Conservation (phyloP, 1,284 basidiomycete genomes). For the Ustilago esculenta region DNA sequence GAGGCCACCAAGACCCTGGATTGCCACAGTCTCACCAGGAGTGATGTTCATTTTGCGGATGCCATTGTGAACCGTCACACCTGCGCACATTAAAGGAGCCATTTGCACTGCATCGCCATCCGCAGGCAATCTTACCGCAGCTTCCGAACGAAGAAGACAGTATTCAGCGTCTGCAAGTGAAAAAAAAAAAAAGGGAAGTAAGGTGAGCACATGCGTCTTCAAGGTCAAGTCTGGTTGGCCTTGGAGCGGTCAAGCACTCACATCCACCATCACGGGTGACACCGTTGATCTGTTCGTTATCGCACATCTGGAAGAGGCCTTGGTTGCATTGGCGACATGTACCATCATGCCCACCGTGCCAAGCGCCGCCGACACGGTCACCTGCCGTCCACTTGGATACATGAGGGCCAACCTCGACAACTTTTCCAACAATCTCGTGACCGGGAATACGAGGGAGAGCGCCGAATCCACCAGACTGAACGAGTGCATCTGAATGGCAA, state of each 20-base stretch:
- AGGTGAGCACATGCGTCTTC: too few relatives aligned
- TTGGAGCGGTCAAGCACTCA: slow-evolving; percentile 14
- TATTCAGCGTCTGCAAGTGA: slow-evolving; percentile 64
- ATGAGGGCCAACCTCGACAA: slow-evolving; percentile 53
- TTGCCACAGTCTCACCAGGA: slow-evolving; percentile 66
- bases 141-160: slow-evolving; percentile 60
- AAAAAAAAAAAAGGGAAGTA: slow-evolving; percentile 7
- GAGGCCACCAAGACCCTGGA: slow-evolving; percentile 69
- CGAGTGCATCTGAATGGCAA: slow-evolving; percentile 78
- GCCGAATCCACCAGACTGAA: slow-evolving; percentile 24
- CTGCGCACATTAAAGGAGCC: slow-evolving; percentile 69
- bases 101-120: slow-evolving; percentile 66
- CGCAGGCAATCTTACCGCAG: slow-evolving; percentile 66
- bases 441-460: slow-evolving; percentile 55
- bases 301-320: slow-evolving; percentile 59
- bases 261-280: slow-evolving; percentile 56
- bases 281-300: slow-evolving; percentile 50
- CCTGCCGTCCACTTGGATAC: slow-evolving; percentile 56
- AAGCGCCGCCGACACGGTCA: slow-evolving; percentile 63
- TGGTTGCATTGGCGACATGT: slow-evolving; percentile 60
- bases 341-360: slow-evolving; percentile 61
- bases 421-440: slow-evolving; percentile 62
- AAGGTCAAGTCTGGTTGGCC: too few relatives aligned
- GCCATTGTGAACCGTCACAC: slow-evolving; percentile 67
- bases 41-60: slow-evolving; percentile 66